Evolutionary conservation across 495 filamentous ascomycete species (phyloP).

Genomic region (Monascus purpureus): DNA sequence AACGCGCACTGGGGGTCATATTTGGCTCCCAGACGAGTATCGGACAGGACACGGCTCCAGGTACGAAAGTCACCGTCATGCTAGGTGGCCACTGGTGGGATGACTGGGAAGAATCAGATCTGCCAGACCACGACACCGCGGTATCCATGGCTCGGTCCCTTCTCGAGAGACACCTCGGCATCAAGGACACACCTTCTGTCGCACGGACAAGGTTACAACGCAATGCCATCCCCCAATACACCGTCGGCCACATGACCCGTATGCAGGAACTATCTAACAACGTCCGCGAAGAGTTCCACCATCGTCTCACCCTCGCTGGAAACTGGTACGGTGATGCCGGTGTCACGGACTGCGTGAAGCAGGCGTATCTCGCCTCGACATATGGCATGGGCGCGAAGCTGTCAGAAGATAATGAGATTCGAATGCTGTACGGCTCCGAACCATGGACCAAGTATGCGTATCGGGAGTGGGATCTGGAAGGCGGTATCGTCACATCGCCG

Average conservation of each 20-base stretch:
- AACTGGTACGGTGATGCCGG: constrained; percentile 56
- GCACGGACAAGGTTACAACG: constrained; percentile 47
- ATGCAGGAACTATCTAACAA: constrained; percentile 44
- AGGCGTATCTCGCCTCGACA: constrained; percentile 22
- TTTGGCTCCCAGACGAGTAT: constrained; percentile 64
- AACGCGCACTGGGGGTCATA: constrained; percentile 75
- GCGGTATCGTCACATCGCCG: constrained; percentile 22
- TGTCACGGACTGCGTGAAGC: constrained; percentile 49
- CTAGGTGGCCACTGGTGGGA: constrained; percentile 92
- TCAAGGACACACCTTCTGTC: constrained; percentile 42
- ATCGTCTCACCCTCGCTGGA: constrained; percentile 61
- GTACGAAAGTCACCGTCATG: constrained; percentile 91
- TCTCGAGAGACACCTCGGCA: constrained; percentile 58
- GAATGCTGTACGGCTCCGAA: neutral
- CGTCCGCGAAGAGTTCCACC: constrained; percentile 41
- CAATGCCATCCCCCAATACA: constrained; percentile 83
- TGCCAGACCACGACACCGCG: constrained; percentile 48
- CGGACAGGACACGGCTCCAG: constrained; percentile 39
- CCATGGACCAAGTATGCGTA: constrained; percentile 11
- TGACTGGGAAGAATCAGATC: constrained; percentile 32
- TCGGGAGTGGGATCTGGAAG: constrained; percentile 16
- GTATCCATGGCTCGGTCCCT: constrained; percentile 51
- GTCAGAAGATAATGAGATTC: constrained; percentile 5
- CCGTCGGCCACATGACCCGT: constrained; percentile 54
- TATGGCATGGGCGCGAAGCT: constrained; percentile 21